Evolutionary conservation across 208 protist genomes (phyloP).

Genomic region (Jaenimonas drosophilae): DNA sequence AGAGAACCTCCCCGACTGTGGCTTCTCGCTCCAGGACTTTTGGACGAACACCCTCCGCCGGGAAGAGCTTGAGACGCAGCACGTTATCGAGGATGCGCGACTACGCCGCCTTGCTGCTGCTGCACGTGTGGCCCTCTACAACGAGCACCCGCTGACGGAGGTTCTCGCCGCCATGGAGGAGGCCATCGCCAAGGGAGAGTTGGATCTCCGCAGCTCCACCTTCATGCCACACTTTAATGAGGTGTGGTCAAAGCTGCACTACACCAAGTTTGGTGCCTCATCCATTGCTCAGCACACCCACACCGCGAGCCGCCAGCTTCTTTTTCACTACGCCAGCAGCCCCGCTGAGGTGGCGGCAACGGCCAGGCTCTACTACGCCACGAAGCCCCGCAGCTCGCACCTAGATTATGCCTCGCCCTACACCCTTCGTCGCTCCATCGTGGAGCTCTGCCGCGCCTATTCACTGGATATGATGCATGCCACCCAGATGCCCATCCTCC

Average conservation of each 20-base stretch:
- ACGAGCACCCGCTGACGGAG: slow-evolving; percentile 12
- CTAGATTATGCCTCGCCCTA: slow-evolving; percentile 82
- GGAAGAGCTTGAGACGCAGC: slow-evolving; percentile 69
- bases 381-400: slow-evolving; percentile 57
- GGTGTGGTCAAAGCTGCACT: slow-evolving; percentile 68
- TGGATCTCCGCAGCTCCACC: slow-evolving; percentile 49
- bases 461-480: slow-evolving; percentile 54
- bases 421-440: slow-evolving; percentile 55
- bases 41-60: slow-evolving; percentile 68
- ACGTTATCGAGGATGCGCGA: slow-evolving; percentile 47
- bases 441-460: slow-evolving; percentile 46
- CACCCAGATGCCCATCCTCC: slow-evolving; percentile 50
- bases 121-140: slow-evolving; percentile 37
- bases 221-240: slow-evolving; percentile 52
- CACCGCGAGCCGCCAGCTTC: slow-evolving; percentile 54
- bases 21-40: slow-evolving; percentile 55
- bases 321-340: slow-evolving; percentile 59
- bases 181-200: slow-evolving; percentile 28
- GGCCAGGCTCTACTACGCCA: slow-evolving; percentile 70
- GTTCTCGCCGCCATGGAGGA: slow-evolving; percentile 38
- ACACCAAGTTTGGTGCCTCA: slow-evolving; percentile 72
- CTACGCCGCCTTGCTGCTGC: slow-evolving; percentile 41
- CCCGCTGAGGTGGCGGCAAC: slow-evolving; percentile 60
- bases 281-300: slow-evolving; percentile 69
- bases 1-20: slow-evolving; percentile 19